Evolutionary conservation across 371 early-diverging fungal species (phyloP), one percentile per base, ranked within the genome.

Genomic region (Apophysomyces sp.): DNA sequence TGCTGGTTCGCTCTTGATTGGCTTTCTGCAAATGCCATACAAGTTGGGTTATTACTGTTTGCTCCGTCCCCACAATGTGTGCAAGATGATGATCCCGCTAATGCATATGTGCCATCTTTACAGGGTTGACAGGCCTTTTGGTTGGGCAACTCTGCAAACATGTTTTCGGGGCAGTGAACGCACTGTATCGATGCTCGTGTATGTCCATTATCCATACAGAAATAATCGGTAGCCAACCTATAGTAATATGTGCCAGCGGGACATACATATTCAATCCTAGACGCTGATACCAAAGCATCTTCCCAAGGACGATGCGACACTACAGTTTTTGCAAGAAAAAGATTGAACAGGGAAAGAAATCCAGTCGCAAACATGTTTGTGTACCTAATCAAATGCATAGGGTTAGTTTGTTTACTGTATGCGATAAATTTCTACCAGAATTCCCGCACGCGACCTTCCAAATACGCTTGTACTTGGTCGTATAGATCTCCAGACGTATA

Each of bases 121-220:
- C 83, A 83, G 15, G 67, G 39, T 1, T 41, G 29, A 37, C 83
- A 83, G 21, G 59, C 27, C 7, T 62, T 62, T 54, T 73, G 74
- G 24, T 77, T 57, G 36, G 60, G 62, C n/a, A 61, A 12, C n/a
- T 65, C 62, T 18, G 68, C 58, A 41, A 49, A 61, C 7, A 59
- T 56, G 55, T 79, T 72, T 30, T 59, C 67, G 6, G 66, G 63
- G 41, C 83, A 81, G 8, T 66, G 61, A 30, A 69, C 63, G 28
- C 81, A 74, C 21, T 66, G 66, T 11, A 72, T 60, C 12, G 71
- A 65, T 28, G 30, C 52, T 5, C 58, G 61, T 1, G 57, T 61
- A 41, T 60, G 57, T n/a, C 63, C 63, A 13, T 63, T 53, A 26
- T 39, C 32, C 56, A 60, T 55, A 49, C 73, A 76, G 30, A 58